A percentile compares a stretch with the other conserved stretches of the same genome.
phyloP scores from a whole-genome alignment of 495 filamentous ascomycete genomes.

The Neurospora sublineolata region DNA sequence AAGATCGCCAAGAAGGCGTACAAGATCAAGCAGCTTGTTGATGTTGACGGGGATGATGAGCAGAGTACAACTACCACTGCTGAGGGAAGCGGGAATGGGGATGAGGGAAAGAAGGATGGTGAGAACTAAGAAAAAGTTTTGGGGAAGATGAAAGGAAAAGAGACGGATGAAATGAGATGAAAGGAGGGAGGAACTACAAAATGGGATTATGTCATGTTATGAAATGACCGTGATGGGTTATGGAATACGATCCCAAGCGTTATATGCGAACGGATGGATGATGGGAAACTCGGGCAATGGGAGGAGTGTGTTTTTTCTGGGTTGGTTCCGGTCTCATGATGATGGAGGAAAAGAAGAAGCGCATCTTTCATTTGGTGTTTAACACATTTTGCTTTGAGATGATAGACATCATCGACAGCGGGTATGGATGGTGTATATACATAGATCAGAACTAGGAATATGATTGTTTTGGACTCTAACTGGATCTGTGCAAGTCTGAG shows the following conservation, averaged over 20 bases:
- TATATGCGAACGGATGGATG: not conserved
- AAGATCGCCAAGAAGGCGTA: slow-evolving; percentile 62
- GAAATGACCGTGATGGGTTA: not conserved
- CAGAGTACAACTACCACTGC: not conserved
- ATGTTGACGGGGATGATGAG: slow-evolving; percentile 21
- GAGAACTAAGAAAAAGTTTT: not conserved
- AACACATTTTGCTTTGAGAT: not conserved
- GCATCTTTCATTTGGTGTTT: not conserved
- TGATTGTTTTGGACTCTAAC: not conserved
- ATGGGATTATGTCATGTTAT: not conserved
- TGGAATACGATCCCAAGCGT: not conserved
- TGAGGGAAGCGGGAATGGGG: not conserved
- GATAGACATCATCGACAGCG: not conserved
- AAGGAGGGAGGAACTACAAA: not conserved
- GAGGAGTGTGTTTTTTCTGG: not conserved
- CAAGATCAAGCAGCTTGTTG: slow-evolving; percentile 31
- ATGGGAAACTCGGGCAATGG: not conserved
- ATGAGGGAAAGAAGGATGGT: not conserved
- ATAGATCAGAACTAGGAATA: not conserved
- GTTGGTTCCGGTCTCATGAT: not conserved
- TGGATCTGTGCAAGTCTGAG: not conserved
- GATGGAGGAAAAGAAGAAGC: not conserved
- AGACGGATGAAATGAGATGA: not conserved
- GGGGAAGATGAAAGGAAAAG: not conserved
- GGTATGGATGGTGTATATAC: not conserved